Base-by-base conservation (phyloP, 345 rosid genomes). In the Lepidium sativum region DNA sequence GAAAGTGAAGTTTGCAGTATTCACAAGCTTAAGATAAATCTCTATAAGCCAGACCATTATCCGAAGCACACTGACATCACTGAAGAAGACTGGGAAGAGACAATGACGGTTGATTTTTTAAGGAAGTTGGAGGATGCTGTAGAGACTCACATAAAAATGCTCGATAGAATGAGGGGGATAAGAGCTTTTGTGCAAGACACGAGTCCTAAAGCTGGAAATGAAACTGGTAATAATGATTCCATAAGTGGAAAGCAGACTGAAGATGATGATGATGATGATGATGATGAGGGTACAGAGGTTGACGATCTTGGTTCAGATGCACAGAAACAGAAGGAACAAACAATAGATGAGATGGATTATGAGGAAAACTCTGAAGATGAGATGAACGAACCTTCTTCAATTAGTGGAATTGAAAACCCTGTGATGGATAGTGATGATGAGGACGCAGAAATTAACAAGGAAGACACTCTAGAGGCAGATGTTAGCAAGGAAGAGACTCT, bases 121-220 rank as follows among this genome's bases (percentile, higher is more conserved):
- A 87, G 97, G 79, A 88, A 80, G 65, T 73, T 94, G 79, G 99
- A 94, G 80, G 99, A 94, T 71, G 89, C 96, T 43, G 83, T 90
- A 61, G 86, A 88, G 70, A 88, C 20, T 65, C 95, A 90, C 70
- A 54, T 90, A 52, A 47, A 57, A 39, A 75, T 94, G 82, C 89
- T 88, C 41, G 58, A 76, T 34, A 85, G 45, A 76, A 94, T 90
- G 14, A 88, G 80, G 20, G 97, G 99, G 71, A 86, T 90, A 68
- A 75, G 81, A 39, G 54, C 23, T 55, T 35, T 75, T 27, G 51
- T 56, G 53, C 32, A 77, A 29, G 86, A 78, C 34, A 70, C 78
- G 3, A 49, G 48, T 51, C 51, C 81, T 56, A 80, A 56, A 63
- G 53, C 82, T 45, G 72, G 83, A 54, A 74, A 67, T 43, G 68